Percentiles rank a stretch among this genome's conserved stretches.
These are phyloP conservation scores for Favolaschia claudopus DNA, from an alignment of 768 basidiomycete species.

Conservation along the genomic window DNA sequence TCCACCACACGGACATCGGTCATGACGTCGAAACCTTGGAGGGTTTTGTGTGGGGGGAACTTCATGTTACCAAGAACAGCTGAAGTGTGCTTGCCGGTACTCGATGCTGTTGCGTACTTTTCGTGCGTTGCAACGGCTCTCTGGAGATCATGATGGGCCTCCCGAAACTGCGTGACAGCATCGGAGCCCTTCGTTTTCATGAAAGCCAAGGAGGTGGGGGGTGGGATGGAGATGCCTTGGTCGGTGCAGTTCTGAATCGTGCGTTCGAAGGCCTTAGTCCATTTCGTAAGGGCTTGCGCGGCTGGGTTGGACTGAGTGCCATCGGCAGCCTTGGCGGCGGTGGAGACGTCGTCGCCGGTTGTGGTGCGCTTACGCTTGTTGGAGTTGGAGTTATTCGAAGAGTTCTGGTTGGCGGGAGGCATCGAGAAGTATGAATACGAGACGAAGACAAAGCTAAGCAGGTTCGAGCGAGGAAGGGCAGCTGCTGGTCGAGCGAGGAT, in stretches of 20 bases:
- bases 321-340: background rate
- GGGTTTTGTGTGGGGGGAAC: conserved; percentile 1
- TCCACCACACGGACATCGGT: background rate
- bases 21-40: conserved; percentile 2
- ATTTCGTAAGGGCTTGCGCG: too few relatives aligned
- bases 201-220: background rate
- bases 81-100: background rate
- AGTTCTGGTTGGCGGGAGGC: background rate
- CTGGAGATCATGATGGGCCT: background rate
- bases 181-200: background rate
- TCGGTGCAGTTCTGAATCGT: background rate
- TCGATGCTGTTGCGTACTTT: background rate
- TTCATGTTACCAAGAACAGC: background rate
- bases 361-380: background rate
- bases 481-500: too few relatives aligned
- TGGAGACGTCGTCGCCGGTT: background rate
- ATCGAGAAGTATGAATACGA: background rate
- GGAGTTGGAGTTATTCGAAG: background rate
- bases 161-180: background rate
- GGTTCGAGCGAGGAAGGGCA: background rate
- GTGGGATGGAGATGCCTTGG: background rate
- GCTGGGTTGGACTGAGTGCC: background rate
- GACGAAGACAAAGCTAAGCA: background rate
- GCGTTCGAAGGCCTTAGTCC: background rate
- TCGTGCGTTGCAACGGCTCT: background rate